phyloP scores from a whole-genome alignment of 805 yeast genomes.

The Blastobotrys mokoenaii region DNA sequence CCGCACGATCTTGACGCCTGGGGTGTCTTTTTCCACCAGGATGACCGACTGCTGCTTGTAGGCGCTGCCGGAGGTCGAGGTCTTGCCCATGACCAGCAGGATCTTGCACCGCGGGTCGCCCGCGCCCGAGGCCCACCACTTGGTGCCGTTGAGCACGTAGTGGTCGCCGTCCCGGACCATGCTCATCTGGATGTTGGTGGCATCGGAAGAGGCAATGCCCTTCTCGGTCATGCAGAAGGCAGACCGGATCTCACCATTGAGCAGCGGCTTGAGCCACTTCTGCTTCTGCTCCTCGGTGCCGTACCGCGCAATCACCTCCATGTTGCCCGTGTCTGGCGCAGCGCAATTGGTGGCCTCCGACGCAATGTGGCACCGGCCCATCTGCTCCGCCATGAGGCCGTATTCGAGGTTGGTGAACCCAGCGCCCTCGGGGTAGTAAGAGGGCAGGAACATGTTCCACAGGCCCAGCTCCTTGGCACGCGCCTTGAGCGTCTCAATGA shows the following conservation, averaged over 20 bases:
- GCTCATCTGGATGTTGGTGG: constrained; percentile 44
- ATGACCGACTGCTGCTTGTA: constrained; percentile 50
- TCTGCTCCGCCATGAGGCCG: constrained; percentile 55
- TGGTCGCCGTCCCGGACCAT: constrained; percentile 38
- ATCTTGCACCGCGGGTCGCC: constrained; percentile 55
- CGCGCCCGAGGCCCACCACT: constrained; percentile 68
- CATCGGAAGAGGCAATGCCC: constrained; percentile 53
- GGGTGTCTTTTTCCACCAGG: constrained; percentile 42
- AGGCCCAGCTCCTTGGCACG: constrained; percentile 46
- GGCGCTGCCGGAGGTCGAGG: constrained; percentile 26
- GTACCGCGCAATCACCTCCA: constrained; percentile 36
- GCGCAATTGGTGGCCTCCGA: constrained; percentile 52
- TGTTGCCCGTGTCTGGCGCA: constrained; percentile 64
- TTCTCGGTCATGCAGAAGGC: constrained; percentile 61
- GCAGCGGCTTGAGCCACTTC: constrained; percentile 44
- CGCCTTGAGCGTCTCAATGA: constrained; percentile 42
- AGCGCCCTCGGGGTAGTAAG: constrained; percentile 42
- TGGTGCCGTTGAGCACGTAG: constrained; percentile 48
- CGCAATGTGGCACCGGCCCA: constrained; percentile 47
- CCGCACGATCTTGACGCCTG: constrained; percentile 43
- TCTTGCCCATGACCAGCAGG: constrained; percentile 48
- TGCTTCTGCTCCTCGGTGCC: constrained; percentile 36
- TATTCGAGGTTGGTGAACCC: constrained; percentile 56
- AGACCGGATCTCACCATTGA: constrained; percentile 47
- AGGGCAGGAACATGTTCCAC: constrained; percentile 53